A percentile compares a stretch with the other conserved stretches of the same genome.
These are phyloP conservation scores for Naganishia onofrii DNA, from an alignment of 768 basidiomycete genomes.

Conservation along the genomic window DNA sequence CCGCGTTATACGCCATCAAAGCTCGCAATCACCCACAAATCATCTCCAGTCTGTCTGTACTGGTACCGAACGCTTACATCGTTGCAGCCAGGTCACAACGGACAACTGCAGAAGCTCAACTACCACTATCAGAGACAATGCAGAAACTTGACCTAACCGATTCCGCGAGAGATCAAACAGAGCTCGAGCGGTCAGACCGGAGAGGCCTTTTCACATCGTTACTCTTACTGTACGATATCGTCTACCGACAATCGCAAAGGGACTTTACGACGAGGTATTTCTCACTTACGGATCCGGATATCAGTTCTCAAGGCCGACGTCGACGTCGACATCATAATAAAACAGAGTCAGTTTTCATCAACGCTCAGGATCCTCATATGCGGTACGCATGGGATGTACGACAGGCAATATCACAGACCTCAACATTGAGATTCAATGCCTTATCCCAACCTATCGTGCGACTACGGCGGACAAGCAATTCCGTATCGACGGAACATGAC, in stretches of 20 bases:
- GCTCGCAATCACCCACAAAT: conserved; percentile 42
- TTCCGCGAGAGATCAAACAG: background rate
- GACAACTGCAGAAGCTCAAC: background rate
- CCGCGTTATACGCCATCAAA: conserved; percentile 39
- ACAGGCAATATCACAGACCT: conserved; percentile 17
- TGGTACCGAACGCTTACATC: conserved; percentile 42
- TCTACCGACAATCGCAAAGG: conserved; percentile 14
- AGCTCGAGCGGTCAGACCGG: background rate
- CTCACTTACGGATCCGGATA: background rate
- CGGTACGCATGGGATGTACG: conserved; percentile 4
- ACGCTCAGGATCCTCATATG: conserved; percentile 12
- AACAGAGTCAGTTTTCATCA: background rate
- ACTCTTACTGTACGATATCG: conserved; percentile 26
- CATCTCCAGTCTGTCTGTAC: conserved; percentile 41
- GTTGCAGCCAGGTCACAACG: background rate
- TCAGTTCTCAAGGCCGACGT: conserved; percentile 8
- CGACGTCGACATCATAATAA: background rate
- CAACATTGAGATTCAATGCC: background rate
- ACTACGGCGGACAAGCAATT: background rate
- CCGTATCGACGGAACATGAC: background rate
- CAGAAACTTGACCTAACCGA: background rate
- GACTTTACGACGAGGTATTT: conserved; percentile 17
- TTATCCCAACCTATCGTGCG: background rate
- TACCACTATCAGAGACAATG: background rate
- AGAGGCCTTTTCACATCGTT: conserved; percentile 18